Base-by-base conservation (phyloP, 345 rosid genomes). In the Nephelium lappaceum region DNA sequence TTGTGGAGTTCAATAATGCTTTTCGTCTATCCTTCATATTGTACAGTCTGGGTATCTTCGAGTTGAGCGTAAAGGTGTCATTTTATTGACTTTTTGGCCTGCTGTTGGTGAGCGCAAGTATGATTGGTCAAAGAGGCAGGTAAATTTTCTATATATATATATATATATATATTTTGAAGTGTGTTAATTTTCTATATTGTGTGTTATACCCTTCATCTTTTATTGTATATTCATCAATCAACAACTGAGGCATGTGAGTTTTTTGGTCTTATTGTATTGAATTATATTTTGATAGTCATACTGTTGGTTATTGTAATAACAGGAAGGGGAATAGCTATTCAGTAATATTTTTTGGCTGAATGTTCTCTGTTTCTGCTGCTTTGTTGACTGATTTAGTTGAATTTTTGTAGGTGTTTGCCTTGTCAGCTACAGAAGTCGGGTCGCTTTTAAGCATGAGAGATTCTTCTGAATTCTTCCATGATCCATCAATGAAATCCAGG, bases 361-460 rank as follows among this genome's bases (percentile, higher is more conserved):
- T 3, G 5, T 23, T 0, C 10, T 18, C 38, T 24, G 55, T 12
- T 39, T 62, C 11, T 75, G 8, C 21, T 53, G 43, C n/a, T 12
- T 51, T 3, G 24, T 51, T 72, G 53, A 41, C 64, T 72, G 70
- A 25, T 62, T 79, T 77, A 72, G 43, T 88, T 57, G 72, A 39
- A 42, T 11, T 73, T 77, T 78, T 88, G 80, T 80, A 96, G 99
- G 31, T 64, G 27, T 96, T 96, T 85, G 98, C 97, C 87, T 84
- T 96, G 77, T 94, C 98, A 19, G 81, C 97, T 11, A 93, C 97
- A 24, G 99, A 96, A 84, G 84, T 93, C 71, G 98, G 99, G n/a
- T 88, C 98, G 64, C 72, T 96, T 77, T 83, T 96, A 67, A 91
- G 91, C 77, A 66, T 93, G 93, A 90, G 93, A 55, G 95, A 89